These are phyloP conservation scores for Acorus calamus DNA, from an alignment of 106 monocot genomes.

Conservation along the genomic window DNA sequence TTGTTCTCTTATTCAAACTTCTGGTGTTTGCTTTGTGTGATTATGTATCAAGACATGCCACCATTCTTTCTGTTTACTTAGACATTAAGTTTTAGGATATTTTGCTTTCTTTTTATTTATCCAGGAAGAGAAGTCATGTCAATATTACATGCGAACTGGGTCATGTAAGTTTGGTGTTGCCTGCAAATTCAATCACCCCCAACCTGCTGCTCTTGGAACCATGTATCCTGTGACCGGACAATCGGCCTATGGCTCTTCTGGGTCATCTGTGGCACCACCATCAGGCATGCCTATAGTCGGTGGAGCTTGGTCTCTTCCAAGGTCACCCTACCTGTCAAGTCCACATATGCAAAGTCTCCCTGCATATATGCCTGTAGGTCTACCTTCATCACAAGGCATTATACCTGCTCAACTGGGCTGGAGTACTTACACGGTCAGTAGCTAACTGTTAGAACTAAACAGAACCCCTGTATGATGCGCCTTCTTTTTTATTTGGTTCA, in stretches of 20 bases:
- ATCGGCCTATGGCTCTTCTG: slow-evolving; percentile 26
- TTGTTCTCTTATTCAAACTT: no score
- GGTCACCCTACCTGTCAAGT: slow-evolving; percentile 33
- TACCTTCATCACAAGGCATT: slow-evolving; percentile 38
- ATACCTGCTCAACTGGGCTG: slow-evolving; percentile 51
- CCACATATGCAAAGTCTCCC: slow-evolving; percentile 29
- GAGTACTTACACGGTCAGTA: slow-evolving; percentile 58
- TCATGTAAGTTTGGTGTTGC: slow-evolving; percentile 63
- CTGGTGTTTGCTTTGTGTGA: no score
- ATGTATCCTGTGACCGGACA: slow-evolving; percentile 24
- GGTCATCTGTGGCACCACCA: slow-evolving; percentile 26
- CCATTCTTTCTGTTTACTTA: no score
- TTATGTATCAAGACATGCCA: no score
- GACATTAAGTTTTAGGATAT: not conserved
- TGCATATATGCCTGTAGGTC: slow-evolving; percentile 39
- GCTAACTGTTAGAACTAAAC: not conserved
- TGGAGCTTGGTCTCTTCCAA: slow-evolving; percentile 41
- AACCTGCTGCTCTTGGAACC: slow-evolving; percentile 26
- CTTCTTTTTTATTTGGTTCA: no score
- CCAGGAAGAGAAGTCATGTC: slow-evolving; percentile 68
- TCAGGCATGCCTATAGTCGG: slow-evolving; percentile 31
- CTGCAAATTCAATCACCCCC: slow-evolving; percentile 75
- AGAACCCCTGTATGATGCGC: no score
- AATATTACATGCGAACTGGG: slow-evolving; percentile 74
- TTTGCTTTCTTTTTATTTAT: not conserved